Evolutionary conservation across 2,329 filamentous ascomycete species (phyloP).

Genomic region (Xylaria sp.): DNA sequence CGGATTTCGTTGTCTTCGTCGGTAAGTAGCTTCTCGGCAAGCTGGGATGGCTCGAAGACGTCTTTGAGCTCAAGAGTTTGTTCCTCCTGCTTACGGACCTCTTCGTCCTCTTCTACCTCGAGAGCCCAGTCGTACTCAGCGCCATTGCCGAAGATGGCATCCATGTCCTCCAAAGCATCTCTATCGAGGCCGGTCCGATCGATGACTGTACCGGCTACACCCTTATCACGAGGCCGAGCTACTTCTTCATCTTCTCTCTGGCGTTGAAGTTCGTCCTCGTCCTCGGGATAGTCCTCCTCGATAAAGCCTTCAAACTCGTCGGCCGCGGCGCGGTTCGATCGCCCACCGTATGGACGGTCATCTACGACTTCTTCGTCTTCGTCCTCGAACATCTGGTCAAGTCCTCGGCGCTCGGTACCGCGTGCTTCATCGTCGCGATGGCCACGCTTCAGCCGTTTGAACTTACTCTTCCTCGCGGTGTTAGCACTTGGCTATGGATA

Average conservation of each 20-base stretch:
- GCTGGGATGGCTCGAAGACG: constrained; percentile 95
- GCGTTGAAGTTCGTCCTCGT: constrained; percentile 77
- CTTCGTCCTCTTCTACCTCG: constrained; percentile 84
- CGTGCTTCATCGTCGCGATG: constrained; percentile 76
- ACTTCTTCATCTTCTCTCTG: constrained; percentile 88
- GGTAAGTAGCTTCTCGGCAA: constrained; percentile 92
- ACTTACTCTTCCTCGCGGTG: constrained; percentile 70
- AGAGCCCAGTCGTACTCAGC: constrained; percentile 96
- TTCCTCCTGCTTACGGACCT: constrained; percentile 78
- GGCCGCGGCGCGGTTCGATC: constrained; percentile 63
- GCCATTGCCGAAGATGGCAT: constrained; percentile 92
- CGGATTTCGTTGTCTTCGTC: constrained; percentile 94
- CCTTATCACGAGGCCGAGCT: constrained; percentile 75
- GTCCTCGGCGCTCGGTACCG: constrained; percentile 68
- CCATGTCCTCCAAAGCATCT: constrained; percentile 93
- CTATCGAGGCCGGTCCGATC: constrained; percentile 88
- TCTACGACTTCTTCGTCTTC: constrained; percentile 79
- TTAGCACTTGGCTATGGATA: constrained; percentile 15
- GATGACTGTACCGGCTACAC: constrained; percentile 70
- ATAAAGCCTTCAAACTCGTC: constrained; percentile 97
- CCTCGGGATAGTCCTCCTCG: constrained; percentile 90
- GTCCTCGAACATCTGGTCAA: constrained; percentile 94
- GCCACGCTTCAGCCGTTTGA: constrained; percentile 95
- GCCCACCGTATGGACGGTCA: constrained; percentile 54
- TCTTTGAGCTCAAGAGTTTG: constrained; percentile 93